Evolutionary conservation across 768 basidiomycete species (phyloP).

Genomic region (Tricholomella constricta): DNA sequence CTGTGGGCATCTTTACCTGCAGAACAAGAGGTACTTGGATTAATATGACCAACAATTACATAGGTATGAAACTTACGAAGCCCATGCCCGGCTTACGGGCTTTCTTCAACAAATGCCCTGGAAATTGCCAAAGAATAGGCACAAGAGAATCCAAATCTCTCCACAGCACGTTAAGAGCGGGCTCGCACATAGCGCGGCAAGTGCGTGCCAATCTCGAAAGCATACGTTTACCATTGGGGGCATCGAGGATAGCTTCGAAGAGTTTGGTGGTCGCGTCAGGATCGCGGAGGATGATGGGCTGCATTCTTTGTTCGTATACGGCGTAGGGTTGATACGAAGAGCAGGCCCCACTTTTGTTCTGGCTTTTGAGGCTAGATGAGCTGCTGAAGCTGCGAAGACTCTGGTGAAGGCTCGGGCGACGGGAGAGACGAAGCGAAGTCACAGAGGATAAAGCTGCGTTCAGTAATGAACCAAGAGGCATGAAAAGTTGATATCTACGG

Average conservation of each 20-base stretch:
- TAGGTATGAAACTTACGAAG: conserved; percentile 52
- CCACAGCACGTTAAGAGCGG: conserved; percentile 74
- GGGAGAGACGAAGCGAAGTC: conserved; percentile 31
- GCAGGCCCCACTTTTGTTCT: conserved; percentile 21
- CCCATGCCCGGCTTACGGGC: conserved; percentile 73
- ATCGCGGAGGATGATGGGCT: conserved; percentile 61
- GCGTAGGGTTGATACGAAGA: conserved; percentile 43
- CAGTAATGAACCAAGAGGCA: conserved; percentile 40
- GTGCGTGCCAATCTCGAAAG: conserved; percentile 74
- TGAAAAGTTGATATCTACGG: conserved; percentile 27
- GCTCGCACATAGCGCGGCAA: conserved; percentile 72
- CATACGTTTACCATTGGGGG: conserved; percentile 65
- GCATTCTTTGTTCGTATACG: conserved; percentile 51
- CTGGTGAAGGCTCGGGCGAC: conserved; percentile 33
- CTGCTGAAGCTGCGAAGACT: conserved; percentile 31
- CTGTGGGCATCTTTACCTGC: conserved; percentile 61
- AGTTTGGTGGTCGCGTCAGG: conserved; percentile 56
- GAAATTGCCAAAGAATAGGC: conserved; percentile 74
- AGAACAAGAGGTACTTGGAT: neutral
- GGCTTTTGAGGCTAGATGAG: conserved; percentile 24
- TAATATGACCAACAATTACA: neutral
- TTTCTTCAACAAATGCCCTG: conserved; percentile 65
- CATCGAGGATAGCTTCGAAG: conserved; percentile 48
- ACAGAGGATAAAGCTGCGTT: conserved; percentile 36
- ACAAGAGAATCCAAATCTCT: conserved; percentile 74